Evolutionary conservation across 179 eudicot genomes (phyloP), one percentile per base, ranked within the genome.

Genomic region (Heliamphora pulchella): DNA sequence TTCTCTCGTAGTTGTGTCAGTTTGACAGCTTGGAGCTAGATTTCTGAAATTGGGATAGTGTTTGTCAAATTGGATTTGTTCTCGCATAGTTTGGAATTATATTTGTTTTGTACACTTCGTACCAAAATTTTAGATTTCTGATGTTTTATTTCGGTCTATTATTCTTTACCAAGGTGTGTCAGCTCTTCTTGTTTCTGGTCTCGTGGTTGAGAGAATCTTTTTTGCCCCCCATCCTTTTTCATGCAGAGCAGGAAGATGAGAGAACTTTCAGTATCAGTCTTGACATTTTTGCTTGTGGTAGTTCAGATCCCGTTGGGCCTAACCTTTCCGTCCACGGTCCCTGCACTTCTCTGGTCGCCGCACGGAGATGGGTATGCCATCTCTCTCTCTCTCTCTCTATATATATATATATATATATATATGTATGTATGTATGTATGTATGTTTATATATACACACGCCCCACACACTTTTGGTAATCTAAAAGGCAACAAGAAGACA

Each of bases 271-370:
- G 67, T 54, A 20, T 82, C 46, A 59, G 55, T 76, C 64, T 73
- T 76, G 73, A 73, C 79, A 41, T 6, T 82, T 72, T 59, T 84
- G 63, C 86, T 87, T 31, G 74, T 84, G 43, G 57, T 79, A 7
- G 72, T 79, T 59, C 88, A 80, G 78, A 20, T 86, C 50, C 80
- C 84, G 15, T 82, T 64, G 1, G 86, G 82, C 83, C 63, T 85
- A 65, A 68, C 78, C 62, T 73, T 71, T 18, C 84, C 80, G 20
- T 74, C 81, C 71, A 87, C 87, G 1, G 84, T 82, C 69, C 90
- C 90, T 84, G 88, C 90, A 8, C 82, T 87, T 82, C 87, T 87
- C 77, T 87, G 90, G 90, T 85, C 90, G 58, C 77, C 87, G 44
- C 88, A 83, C 63, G 65, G 72, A 71, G 84, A 86, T 72, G 81